phyloP scores from a whole-genome alignment of 495 filamentous ascomycete genomes.

The Peziza echinospora region DNA sequence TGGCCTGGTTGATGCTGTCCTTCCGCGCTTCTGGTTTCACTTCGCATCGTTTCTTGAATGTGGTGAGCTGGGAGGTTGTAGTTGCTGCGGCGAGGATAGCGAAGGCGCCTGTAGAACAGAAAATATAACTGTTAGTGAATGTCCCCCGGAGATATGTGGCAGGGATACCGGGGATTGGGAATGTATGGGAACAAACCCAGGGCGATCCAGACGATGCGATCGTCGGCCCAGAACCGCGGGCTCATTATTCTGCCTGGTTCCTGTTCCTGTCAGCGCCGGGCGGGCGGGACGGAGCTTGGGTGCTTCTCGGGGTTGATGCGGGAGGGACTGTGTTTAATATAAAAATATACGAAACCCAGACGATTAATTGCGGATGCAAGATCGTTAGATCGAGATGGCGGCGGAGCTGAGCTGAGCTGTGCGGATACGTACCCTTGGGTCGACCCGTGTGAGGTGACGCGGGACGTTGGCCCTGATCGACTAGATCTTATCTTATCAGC shows the following conservation, averaged over 20 bases:
- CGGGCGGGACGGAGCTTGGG: background rate
- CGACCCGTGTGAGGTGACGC: no score
- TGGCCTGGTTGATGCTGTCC: conserved; percentile 9
- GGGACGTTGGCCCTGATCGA: no score
- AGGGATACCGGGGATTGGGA: no score
- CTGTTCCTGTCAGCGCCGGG: background rate
- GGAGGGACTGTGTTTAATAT: no score
- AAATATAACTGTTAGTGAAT: background rate
- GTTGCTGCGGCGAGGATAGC: conserved; percentile 5
- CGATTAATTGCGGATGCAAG: no score
- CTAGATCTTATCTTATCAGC: no score
- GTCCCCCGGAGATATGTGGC: background rate
- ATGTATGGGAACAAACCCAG: background rate
- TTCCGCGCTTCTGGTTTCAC: conserved; percentile 7
- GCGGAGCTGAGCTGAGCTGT: no score
- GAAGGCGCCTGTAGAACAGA: conserved; percentile 3
- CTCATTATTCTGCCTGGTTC: no score
- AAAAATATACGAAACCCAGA: no score
- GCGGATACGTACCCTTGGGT: no score
- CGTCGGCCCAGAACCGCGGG: background rate
- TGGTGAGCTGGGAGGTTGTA: conserved; percentile 6
- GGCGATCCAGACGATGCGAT: background rate
- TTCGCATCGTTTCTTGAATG: conserved; percentile 9
- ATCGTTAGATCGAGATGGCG: no score
- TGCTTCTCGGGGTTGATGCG: no score